These are phyloP conservation scores for Straminergon stramineum DNA, from an alignment of 225 moss, liverwort and hornwort species.

Conservation along the genomic window DNA sequence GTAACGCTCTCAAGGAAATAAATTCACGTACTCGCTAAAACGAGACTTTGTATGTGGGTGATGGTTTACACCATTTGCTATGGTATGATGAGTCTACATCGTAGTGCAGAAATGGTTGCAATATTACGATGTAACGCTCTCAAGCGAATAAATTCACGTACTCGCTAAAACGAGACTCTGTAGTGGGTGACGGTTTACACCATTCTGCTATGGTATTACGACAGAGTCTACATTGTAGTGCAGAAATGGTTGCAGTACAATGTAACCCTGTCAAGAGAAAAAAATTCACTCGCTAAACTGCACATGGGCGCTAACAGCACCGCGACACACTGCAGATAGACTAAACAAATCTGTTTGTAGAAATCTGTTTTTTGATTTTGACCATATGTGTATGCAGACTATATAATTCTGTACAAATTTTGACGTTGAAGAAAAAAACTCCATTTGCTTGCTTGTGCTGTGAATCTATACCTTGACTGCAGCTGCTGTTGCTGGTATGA, in stretches of 20 bases:
- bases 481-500: conserved; percentile 2
- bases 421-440: not conserved
- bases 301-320: not conserved
- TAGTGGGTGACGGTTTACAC: not conserved
- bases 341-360: not conserved
- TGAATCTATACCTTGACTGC: not conserved
- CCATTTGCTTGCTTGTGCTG: not conserved
- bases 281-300: not conserved
- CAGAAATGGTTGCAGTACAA: conserved; percentile 21
- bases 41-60: not conserved
- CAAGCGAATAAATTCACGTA: not conserved
- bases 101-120: not conserved
- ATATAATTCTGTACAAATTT: not conserved
- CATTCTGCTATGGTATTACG: not conserved
- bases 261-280: not conserved
- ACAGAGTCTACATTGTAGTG: not conserved
- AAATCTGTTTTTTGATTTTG: not conserved
- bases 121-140: not conserved
- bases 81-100: not conserved
- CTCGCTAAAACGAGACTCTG: not conserved
- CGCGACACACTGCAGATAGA: not conserved
- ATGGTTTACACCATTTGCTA: not conserved
- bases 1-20: not conserved
- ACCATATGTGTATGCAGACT: not conserved
- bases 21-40: not conserved